Evolutionary conservation across 352 stramenopile genomes (phyloP).

Genomic region (Aphanomyces stellatus): DNA sequence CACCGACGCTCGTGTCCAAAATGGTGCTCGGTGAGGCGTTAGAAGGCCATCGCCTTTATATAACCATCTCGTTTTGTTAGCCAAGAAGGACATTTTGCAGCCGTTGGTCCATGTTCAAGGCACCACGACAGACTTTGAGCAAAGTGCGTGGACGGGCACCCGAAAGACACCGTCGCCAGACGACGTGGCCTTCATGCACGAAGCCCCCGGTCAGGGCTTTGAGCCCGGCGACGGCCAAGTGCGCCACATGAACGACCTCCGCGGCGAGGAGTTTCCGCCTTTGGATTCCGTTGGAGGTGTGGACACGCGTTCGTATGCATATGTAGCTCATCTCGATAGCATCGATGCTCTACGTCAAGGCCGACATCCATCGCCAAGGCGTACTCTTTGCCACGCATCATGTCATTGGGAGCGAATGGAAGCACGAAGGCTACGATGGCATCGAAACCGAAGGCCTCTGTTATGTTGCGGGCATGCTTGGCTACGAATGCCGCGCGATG

Average conservation of each 20-base stretch:
- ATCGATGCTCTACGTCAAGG: constrained; percentile 39
- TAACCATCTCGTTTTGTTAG: constrained; percentile 10
- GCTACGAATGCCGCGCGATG: constrained; percentile 43
- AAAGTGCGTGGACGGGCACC: constrained; percentile 25
- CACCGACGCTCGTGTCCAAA: constrained; percentile 24
- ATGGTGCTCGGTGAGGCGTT: constrained; percentile 28
- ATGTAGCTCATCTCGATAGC: too few relatives aligned
- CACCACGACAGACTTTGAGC: constrained; percentile 21
- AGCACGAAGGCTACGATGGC: constrained; percentile 34
- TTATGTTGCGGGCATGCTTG: constrained; percentile 37
- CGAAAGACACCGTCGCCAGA: constrained; percentile 14
- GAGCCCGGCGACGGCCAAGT: neutral
- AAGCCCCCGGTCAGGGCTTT: constrained; percentile 11
- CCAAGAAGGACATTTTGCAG: constrained; percentile 24
- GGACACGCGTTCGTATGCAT: too few relatives aligned
- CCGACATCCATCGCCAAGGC: constrained; percentile 38
- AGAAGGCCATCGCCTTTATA: neutral
- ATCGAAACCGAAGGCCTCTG: constrained; percentile 45
- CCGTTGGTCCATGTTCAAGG: constrained; percentile 12
- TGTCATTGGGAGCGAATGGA: constrained; percentile 34
- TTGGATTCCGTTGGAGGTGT: constrained; percentile 38
- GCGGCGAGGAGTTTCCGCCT: constrained; percentile 21
- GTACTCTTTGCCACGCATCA: constrained; percentile 36
- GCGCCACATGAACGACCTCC: constrained; percentile 13
- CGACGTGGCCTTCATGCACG: neutral